Percentiles rank a stretch among this genome's conserved stretches.
These are phyloP conservation scores for Exophiala viscosa DNA, from an alignment of 2,329 filamentous ascomycete species.

Conservation along the genomic window DNA sequence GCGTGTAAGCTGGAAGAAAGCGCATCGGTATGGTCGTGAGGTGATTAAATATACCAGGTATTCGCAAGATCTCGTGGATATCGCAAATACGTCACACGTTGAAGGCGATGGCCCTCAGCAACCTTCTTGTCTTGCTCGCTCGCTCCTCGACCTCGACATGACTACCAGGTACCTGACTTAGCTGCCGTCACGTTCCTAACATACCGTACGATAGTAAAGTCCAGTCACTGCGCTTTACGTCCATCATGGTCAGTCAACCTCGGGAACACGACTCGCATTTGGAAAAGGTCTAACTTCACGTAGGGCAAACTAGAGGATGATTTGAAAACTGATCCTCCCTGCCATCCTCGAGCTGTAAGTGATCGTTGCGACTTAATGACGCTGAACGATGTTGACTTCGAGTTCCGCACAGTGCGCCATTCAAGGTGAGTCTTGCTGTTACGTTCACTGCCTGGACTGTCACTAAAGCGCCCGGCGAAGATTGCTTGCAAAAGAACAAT, in stretches of 20 bases:
- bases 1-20: no score
- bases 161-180: no score
- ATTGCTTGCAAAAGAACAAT: constrained; percentile 76
- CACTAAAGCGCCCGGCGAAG: constrained; percentile 43
- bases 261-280: background rate
- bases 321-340: constrained; percentile 70
- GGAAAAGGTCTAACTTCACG: background rate
- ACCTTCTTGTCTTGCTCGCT: no score
- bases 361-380: constrained; percentile 1
- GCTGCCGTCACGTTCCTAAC: no score
- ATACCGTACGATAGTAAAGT: background rate
- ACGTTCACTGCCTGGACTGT: background rate
- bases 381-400: constrained; percentile 2
- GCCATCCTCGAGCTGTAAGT: constrained; percentile 77
- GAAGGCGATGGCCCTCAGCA: no score
- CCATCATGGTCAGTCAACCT: background rate
- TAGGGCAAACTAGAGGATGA: constrained; percentile 58
- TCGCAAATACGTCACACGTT: no score
- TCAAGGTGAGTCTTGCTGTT: constrained; percentile 59
- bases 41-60: no score
- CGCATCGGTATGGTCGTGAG: no score
- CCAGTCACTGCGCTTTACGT: background rate
- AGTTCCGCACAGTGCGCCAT: constrained; percentile 68
- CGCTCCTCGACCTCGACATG: no score
- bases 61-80: no score